A percentile compares a stretch with the other conserved stretches of the same genome.
Conservation (phyloP, 805 yeast species). For the Yarrowia alimentaria region DNA sequence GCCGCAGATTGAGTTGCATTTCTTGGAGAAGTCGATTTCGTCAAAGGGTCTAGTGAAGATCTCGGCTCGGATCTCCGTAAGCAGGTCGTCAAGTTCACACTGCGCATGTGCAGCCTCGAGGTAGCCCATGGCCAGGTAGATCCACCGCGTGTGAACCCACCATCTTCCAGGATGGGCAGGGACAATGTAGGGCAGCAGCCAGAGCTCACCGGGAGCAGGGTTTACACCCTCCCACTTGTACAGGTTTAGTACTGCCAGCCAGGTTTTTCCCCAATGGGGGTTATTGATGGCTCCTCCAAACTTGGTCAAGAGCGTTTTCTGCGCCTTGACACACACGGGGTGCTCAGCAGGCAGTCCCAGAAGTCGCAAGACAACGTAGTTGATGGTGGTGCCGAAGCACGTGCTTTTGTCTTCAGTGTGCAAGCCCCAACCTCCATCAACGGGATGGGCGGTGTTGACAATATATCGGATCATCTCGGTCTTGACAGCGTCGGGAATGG, state of each 20-base stretch:
- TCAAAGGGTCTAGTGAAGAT: constrained; percentile 69
- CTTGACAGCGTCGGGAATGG: constrained; percentile 63
- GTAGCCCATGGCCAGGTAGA: constrained; percentile 84
- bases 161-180: constrained; percentile 94
- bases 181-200: constrained; percentile 75
- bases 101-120: constrained; percentile 55
- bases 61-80: constrained; percentile 68
- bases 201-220: constrained; percentile 88
- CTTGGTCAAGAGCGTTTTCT: constrained; percentile 55
- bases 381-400: constrained; percentile 88
- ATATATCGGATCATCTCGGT: constrained; percentile 78
- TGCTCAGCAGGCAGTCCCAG: constrained; percentile 74
- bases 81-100: constrained; percentile 62
- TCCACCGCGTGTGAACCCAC: constrained; percentile 99
- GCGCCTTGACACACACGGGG: constrained; percentile 73
- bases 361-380: constrained; percentile 76
- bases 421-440: constrained; percentile 99
- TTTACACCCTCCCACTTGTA: constrained; percentile 96
- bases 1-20: constrained; percentile 84
- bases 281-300: constrained; percentile 87
- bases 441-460: constrained; percentile 92
- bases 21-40: constrained; percentile 60
- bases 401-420: constrained; percentile 92
- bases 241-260: constrained; percentile 76
- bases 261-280: constrained; percentile 98